Base-by-base conservation (phyloP, 805 yeast genomes). In the Starmerella apicola region DNA sequence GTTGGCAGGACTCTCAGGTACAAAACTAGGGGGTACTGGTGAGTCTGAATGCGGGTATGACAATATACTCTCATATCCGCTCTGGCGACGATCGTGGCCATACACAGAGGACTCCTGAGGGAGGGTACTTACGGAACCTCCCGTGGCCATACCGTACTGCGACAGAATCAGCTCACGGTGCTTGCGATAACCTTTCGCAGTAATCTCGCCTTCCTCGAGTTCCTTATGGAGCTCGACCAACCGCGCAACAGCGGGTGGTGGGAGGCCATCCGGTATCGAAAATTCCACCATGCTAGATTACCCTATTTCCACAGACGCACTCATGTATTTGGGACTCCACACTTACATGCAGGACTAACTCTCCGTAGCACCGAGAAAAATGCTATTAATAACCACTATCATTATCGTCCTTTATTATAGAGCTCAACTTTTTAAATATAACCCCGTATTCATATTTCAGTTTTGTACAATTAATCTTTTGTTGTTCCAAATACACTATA, bases 101-200 rank as follows among this genome's bases (percentile, higher is more conserved):
- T 25, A 25, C 15, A 38, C 37, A 15, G 32, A 23, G 25, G 22
- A 30, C 20, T 21, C 39, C 30, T 16, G 32, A 30, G 32, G 42
- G 35, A 37, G 39, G 36, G 30, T 34, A 38, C 38, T 33, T 9
- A 37, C 36, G 16, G 41, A 47, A 8, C 47, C 49, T 15, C 41
- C 25, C 18, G 37, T 30, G 30, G 34, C 35, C 25, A 32, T 38
- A 36, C 35, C 40, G 37, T 5, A 36, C 52, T 42, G 45, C 32
- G 32, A 39, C 21, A 68, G 54, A 17, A 72, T 51, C 45, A 55
- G 61, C 32, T 62, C 67, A 43, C 82, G 60, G 45, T 75, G 78
- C 49, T 71, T 77, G 32, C 65, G 62, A 54, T 76, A 81, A 2
- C 91, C 88, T 53, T 79, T 81, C 34, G 70, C 77, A 0, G 91